These are phyloP conservation scores for Phytophthora capsici DNA, from an alignment of 352 stramenopile genomes.

Conservation along the genomic window DNA sequence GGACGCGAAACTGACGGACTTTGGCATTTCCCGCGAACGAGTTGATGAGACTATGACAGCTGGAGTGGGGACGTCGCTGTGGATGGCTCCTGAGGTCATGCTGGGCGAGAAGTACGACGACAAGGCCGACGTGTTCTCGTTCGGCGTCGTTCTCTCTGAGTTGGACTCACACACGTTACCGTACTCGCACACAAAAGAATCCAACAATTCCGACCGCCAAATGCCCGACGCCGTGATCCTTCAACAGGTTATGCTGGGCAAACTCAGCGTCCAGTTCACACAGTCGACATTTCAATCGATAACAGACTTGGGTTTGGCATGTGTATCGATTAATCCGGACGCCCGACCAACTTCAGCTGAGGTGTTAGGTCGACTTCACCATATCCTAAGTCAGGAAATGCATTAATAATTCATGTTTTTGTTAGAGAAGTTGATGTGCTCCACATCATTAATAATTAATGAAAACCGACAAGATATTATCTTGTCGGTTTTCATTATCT, in stretches of 20 bases:
- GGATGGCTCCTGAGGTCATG: conserved; percentile 24
- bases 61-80: conserved; percentile 15
- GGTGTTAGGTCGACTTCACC: conserved; percentile 17
- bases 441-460: too few species aligned
- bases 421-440: too few species aligned
- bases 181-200: conserved; percentile 20
- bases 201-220: conserved; percentile 10
- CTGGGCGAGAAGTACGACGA: conserved; percentile 23
- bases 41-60: conserved; percentile 25
- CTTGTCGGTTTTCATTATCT: too few species aligned
- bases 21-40: conserved; percentile 25
- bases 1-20: conserved; percentile 24
- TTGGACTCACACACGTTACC: conserved; percentile 14
- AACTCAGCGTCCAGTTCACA: conserved; percentile 19
- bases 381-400: conserved; percentile 24
- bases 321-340: conserved; percentile 13
- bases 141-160: conserved; percentile 25
- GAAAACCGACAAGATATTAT: too few species aligned
- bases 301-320: conserved; percentile 11
- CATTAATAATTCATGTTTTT: too few species aligned
- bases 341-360: conserved; percentile 19
- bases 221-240: conserved; percentile 28
- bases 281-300: conserved; percentile 20
- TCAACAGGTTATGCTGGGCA: conserved; percentile 22
- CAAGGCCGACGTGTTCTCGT: conserved; percentile 26